These are phyloP conservation scores for Zasmidium citrigriseum DNA, from an alignment of 2,329 filamentous ascomycete genomes.

Conservation along the genomic window DNA sequence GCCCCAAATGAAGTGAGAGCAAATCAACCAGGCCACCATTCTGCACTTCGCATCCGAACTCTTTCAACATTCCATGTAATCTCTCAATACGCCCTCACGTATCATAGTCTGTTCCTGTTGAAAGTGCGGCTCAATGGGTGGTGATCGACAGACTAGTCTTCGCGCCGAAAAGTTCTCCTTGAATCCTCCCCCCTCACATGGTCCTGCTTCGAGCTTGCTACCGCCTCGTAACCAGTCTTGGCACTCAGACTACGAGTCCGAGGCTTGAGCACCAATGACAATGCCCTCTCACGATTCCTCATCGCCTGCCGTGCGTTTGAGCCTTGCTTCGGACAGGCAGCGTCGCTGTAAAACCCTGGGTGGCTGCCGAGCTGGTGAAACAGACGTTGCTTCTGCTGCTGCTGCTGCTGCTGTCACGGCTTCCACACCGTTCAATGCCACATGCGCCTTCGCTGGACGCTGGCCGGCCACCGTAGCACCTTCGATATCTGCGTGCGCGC, in stretches of 20 bases:
- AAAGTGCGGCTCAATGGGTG: neutral
- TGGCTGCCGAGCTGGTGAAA: neutral
- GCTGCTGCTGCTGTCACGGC: neutral
- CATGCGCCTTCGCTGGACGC: neutral
- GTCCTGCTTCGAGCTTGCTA: no score
- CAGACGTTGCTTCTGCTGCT: no score
- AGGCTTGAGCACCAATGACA: neutral
- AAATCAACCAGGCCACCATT: conserved; percentile 5
- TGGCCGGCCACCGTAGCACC: neutral
- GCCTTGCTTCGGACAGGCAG: neutral
- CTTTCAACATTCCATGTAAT: neutral
- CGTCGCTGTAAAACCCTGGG: neutral
- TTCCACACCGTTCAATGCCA: neutral
- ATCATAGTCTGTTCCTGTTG: conserved; percentile 2
- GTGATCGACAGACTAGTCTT: neutral
- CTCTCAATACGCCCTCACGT: neutral
- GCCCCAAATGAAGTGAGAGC: conserved; percentile 5
- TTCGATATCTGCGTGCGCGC: neutral
- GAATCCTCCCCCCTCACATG: neutral
- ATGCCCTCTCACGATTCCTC: no score
- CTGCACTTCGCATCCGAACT: neutral
- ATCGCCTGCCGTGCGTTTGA: no score
- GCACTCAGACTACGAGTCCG: neutral
- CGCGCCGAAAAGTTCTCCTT: neutral
- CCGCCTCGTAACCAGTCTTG: neutral